phyloP scores from a whole-genome alignment of 306 rosid species.

The Hippophae rhamnoides region DNA sequence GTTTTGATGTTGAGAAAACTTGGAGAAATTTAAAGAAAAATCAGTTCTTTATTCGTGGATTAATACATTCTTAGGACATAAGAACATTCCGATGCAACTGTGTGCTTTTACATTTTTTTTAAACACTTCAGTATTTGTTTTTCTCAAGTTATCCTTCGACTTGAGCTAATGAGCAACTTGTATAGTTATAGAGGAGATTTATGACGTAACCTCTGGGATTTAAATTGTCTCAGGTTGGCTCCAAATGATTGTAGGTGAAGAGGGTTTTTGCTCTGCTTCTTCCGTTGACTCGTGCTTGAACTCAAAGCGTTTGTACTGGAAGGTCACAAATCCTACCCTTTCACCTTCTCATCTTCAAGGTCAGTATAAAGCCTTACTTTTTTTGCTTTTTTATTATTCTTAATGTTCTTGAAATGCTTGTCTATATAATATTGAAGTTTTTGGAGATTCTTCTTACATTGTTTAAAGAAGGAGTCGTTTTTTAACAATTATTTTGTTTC shows the following conservation, averaged over 20 bases:
- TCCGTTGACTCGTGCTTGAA: conserved; percentile 28
- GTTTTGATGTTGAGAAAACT: conserved; percentile 12
- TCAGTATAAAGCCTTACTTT: conserved; percentile 10
- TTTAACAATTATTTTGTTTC: too few species aligned
- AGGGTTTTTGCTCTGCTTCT: conserved; percentile 72
- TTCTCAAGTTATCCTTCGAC: not conserved
- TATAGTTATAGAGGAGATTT: not conserved
- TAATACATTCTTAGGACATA: not conserved
- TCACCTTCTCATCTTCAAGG: conserved; percentile 80
- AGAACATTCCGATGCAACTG: not conserved
- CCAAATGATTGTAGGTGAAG: conserved; percentile 28
- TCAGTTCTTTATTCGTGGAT: not conserved
- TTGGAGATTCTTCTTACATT: too few species aligned
- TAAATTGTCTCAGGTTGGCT: conserved; percentile 40
- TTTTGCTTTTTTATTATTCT: not conserved
- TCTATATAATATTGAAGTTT: too few species aligned
- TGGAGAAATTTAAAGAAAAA: not conserved
- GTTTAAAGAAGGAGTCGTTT: too few species aligned
- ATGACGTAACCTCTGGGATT: conserved; percentile 7
- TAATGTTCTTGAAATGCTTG: not conserved
- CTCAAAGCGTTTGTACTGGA: conserved; percentile 50
- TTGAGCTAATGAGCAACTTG: conserved; percentile 7
- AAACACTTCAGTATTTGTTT: not conserved
- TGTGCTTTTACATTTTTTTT: conserved; percentile 3
- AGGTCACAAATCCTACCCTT: conserved; percentile 55